These are phyloP conservation scores for Eucalyptus leucophloia DNA, from an alignment of 345 rosid genomes.

Conservation along the genomic window DNA sequence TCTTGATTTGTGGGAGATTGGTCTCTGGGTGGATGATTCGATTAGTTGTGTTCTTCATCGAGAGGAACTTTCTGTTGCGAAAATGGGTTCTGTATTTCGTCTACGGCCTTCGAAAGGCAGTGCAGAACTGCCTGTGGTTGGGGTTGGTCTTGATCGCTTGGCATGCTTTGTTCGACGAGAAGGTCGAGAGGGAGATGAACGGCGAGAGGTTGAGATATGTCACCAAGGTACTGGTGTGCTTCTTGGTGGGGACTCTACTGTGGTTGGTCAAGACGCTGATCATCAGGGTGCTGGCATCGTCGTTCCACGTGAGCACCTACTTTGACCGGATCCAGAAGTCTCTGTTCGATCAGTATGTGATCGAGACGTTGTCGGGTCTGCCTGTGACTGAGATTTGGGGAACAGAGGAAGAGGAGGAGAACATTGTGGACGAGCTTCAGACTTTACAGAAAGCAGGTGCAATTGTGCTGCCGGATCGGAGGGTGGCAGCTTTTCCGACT, in stretches of 20 bases:
- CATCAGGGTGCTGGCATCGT: conserved; percentile 78
- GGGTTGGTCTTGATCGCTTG: conserved; percentile 52
- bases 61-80: conserved; percentile 60
- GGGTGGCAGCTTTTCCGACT: conserved; percentile 9
- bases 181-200: conserved; percentile 26
- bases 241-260: conserved; percentile 46
- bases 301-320: conserved; percentile 81
- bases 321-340: conserved; percentile 95
- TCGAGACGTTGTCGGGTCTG: conserved; percentile 69
- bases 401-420: conserved; percentile 39
- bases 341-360: conserved; percentile 64
- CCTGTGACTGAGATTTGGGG: conserved; percentile 7
- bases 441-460: conserved; percentile 28
- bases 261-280: conserved; percentile 78
- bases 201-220: conserved; percentile 20
- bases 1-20: conserved; percentile 69
- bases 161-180: conserved; percentile 62
- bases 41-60: conserved; percentile 31
- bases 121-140: conserved; percentile 23
- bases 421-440: conserved; percentile 14
- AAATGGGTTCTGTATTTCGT: conserved; percentile 77
- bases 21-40: conserved; percentile 45
- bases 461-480: conserved; percentile 21
- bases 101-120: conserved; percentile 56
- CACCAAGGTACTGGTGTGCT: conserved; percentile 51